Percentiles rank a stretch among this genome's conserved stretches.
Conservation (phyloP, 192 early-diverging fungal species). For the Diversispora eburnea region DNA sequence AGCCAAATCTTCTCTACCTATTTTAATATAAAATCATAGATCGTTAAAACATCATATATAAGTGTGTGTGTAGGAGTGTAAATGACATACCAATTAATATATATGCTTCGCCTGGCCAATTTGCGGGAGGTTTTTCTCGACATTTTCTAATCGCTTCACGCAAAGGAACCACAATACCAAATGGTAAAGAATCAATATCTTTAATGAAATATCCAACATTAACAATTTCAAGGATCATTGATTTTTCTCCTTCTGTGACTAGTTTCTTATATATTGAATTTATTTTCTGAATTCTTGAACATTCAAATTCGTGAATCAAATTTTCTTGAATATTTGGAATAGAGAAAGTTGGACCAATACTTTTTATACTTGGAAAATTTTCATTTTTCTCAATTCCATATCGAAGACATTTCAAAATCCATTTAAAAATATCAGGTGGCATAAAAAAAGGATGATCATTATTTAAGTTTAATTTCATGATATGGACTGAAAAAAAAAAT, state of each 20-base stretch:
- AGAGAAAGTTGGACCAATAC: slow-evolving; percentile 30
- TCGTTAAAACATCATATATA: no score
- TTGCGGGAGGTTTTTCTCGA: slow-evolving; percentile 41
- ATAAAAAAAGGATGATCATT: neutral
- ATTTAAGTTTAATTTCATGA: neutral
- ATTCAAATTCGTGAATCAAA: neutral
- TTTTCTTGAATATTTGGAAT: neutral
- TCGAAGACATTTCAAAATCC: slow-evolving; percentile 21
- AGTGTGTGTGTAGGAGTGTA: slow-evolving; percentile 16
- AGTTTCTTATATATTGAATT: slow-evolving; percentile 29
- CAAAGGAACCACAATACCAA: slow-evolving; percentile 53
- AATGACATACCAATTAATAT: slow-evolving; percentile 47
- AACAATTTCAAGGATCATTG: slow-evolving; percentile 43
- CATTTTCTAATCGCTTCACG: slow-evolving; percentile 51
- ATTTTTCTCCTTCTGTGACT: slow-evolving; percentile 29
- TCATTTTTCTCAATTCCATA: neutral
- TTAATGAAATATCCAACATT: slow-evolving; percentile 29
- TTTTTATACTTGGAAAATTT: slow-evolving; percentile 29
- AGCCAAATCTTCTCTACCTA: slow-evolving; percentile 33
- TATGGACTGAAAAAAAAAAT: neutral
- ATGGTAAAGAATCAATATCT: slow-evolving; percentile 49
- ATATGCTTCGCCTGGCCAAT: slow-evolving; percentile 43
- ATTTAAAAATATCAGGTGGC: slow-evolving; percentile 24
- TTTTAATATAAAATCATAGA: slow-evolving; percentile 12
- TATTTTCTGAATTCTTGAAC: slow-evolving; percentile 29